Evolutionary conservation across 75 land plant species (phyloP), one percentile per base, ranked within the genome.

Genomic region (Picea sitchensis): DNA sequence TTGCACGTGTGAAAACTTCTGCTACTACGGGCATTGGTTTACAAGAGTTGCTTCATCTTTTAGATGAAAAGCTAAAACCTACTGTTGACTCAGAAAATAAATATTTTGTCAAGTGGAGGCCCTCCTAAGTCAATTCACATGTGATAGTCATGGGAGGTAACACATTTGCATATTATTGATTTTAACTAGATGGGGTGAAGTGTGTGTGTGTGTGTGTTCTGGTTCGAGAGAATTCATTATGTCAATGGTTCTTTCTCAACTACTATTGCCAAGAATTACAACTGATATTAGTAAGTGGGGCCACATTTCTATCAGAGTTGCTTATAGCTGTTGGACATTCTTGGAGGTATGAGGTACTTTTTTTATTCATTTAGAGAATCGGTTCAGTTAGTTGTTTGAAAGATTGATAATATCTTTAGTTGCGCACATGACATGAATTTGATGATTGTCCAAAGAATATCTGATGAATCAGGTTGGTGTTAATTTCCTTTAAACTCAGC

Each of bases 1-100:
- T 60, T 69, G 73, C 87, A 75, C 79, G 79, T 78, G 84, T 96
- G 72, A 82, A 85, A 82, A 90, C 88, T 17, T 96, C 99, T 71
- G 95, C 95, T 41, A 57, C 82, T 6, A 88, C 76, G 61, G 92
- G 99, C 57, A 86, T 86, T 59, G 99, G 99, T 11, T 85, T 96
- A 82, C 87, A 87, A 76, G 92, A 91, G 61, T 79, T 96, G 80
- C 82, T 96, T 34, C 61, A 86, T 14, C 83, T 86, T 15, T 87
- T 96, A n/a, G 99, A 96, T 75, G 85, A 85, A 76, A 92, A 86
- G 82, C 86, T 94, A 26, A 68, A 56, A 47, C 54, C 73, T n/a
- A 20, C 51, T 7, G 23, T 17, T 41, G 41, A 41, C 73, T 71
- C 41, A 2, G 73, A 71, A 71, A 47, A 71, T 41, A 71, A 44